phyloP scores from a whole-genome alignment of 2,329 filamentous ascomycete genomes.

The Leptographium wingfieldii region DNA sequence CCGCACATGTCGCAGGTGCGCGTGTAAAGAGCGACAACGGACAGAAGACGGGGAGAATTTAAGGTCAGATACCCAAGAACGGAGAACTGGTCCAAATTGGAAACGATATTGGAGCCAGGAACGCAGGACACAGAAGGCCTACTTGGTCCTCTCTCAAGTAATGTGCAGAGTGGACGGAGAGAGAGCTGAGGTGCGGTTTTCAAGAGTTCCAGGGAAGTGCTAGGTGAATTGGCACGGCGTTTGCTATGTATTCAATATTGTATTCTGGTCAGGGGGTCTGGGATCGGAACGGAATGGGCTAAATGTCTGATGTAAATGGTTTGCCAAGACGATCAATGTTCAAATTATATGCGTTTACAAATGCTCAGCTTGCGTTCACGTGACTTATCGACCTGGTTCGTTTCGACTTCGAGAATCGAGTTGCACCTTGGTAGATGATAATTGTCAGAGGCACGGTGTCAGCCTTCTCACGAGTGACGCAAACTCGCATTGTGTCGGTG shows the following conservation, averaged over 20 bases:
- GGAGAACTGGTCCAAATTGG: neutral
- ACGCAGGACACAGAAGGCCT: neutral
- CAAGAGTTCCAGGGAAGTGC: neutral
- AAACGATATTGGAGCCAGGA: neutral
- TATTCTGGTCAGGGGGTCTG: neutral
- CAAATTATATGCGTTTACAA: too few species aligned
- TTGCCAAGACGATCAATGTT: neutral
- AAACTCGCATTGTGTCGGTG: too few species aligned
- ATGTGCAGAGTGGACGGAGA: neutral
- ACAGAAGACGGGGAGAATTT: neutral
- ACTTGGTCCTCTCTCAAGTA: neutral
- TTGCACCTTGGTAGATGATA: too few species aligned
- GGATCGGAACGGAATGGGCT: neutral
- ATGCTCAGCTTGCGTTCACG: too few species aligned
- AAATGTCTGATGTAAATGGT: neutral
- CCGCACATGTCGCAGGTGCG: conserved; percentile 45
- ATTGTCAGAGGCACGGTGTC: too few species aligned
- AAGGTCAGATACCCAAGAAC: neutral
- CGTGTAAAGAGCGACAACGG: conserved; percentile 16
- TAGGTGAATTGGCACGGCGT: neutral
- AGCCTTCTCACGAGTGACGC: too few species aligned
- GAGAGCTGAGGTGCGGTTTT: neutral
- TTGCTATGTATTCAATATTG: neutral
- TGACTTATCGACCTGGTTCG: too few species aligned
- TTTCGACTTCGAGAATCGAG: too few species aligned